Conservation (phyloP, 805 yeast species). For the Yarrowia yakushimensis region DNA sequence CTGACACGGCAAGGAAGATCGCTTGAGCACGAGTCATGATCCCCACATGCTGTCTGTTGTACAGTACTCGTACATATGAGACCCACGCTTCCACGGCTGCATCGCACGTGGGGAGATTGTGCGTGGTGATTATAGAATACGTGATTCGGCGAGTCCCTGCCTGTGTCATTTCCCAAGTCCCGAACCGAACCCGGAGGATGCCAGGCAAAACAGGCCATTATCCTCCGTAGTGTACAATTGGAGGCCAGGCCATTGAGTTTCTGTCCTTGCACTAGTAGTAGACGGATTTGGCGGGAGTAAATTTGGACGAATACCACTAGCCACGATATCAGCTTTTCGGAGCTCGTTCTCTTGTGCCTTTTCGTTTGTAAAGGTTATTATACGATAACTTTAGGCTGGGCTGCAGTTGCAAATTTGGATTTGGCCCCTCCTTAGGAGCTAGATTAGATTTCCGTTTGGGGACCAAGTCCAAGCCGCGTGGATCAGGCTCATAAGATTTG, state of each 20-base stretch:
- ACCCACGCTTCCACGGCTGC: background rate
- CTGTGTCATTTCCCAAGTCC: no score
- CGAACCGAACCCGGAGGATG: no score
- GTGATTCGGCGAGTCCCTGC: background rate
- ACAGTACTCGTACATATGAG: background rate
- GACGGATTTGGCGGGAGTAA: no score
- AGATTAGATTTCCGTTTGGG: slow-evolving; percentile 18
- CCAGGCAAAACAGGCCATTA: no score
- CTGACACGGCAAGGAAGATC: no score
- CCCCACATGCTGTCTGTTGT: background rate
- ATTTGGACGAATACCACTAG: no score
- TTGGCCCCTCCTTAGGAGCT: background rate
- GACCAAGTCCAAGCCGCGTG: background rate
- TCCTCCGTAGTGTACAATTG: no score
- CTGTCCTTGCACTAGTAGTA: no score
- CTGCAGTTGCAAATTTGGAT: background rate
- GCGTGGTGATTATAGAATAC: background rate
- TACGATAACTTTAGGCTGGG: slow-evolving; percentile 13
- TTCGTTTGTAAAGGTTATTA: background rate
- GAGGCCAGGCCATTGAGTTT: no score
- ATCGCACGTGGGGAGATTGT: slow-evolving; percentile 1
- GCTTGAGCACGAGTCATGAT: slow-evolving; percentile 1
- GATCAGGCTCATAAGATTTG: background rate
- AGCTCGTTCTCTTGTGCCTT: background rate
- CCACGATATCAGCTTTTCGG: no score